Conservation (phyloP, 2,329 filamentous ascomycete genomes). For the Ambrosiella beaveri region DNA sequence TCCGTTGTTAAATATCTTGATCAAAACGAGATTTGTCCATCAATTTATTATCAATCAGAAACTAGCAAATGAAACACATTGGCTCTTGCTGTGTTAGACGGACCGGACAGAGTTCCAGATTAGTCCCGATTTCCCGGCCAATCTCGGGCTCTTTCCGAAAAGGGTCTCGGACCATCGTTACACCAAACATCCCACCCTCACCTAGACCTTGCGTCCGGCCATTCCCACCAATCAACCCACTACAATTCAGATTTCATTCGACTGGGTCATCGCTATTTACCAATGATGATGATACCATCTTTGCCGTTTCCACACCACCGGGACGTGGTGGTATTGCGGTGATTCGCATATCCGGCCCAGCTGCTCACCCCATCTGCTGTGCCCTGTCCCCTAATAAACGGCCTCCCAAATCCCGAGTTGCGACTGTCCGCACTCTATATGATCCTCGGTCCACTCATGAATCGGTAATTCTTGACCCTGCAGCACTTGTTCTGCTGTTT, state of each 20-base stretch:
- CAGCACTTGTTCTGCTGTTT: constrained; percentile 69
- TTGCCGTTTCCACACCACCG: constrained; percentile 73
- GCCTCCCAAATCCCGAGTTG: constrained; percentile 35
- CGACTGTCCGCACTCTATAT: constrained; percentile 58
- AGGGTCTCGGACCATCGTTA: neutral
- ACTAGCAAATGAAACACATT: no score
- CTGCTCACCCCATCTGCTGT: constrained; percentile 39
- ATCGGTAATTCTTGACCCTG: constrained; percentile 52
- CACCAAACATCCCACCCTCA: neutral
- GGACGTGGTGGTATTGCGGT: constrained; percentile 84
- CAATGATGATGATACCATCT: constrained; percentile 50
- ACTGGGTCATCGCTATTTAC: neutral
- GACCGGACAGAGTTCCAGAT: neutral
- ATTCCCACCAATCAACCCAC: neutral
- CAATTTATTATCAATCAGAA: no score
- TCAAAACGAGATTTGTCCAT: no score
- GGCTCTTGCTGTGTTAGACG: neutral
- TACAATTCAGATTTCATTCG: neutral
- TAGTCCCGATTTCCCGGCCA: neutral
- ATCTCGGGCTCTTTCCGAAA: neutral
- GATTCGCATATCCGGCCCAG: constrained; percentile 68
- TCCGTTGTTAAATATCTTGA: no score
- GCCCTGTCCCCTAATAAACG: constrained; percentile 31
- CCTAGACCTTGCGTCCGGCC: neutral
- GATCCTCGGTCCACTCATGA: constrained; percentile 24